Conservation (phyloP, 176 grass and related monocot genomes). For the Ensete ventricosum region DNA sequence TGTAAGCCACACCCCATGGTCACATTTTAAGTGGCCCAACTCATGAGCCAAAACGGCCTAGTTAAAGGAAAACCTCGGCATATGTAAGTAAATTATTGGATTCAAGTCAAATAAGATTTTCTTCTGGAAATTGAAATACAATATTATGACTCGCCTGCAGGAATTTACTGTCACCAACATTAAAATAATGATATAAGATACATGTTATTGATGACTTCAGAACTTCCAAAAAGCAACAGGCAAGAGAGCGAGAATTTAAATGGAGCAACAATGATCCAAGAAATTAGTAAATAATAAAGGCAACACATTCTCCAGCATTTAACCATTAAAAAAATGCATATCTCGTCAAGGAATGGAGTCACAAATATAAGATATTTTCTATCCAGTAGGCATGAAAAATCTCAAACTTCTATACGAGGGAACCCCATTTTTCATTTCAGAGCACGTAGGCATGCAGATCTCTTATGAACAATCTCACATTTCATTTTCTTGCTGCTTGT, state of each 20-base stretch:
- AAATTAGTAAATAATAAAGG: neutral
- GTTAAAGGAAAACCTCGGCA: conserved; percentile 25
- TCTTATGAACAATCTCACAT: no score
- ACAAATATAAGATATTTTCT: no score
- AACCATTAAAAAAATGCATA: neutral
- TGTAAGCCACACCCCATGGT: conserved; percentile 93
- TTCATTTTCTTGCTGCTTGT: no score
- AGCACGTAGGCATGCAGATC: no score
- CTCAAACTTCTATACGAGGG: no score
- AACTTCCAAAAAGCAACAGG: neutral
- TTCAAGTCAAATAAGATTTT: neutral
- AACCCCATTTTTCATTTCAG: no score
- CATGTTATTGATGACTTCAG: neutral
- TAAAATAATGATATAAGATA: no score
- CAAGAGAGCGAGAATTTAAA: neutral
- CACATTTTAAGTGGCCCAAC: conserved; percentile 88
- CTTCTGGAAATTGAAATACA: neutral
- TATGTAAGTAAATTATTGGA: conserved; percentile 15
- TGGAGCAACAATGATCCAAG: neutral
- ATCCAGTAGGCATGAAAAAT: no score
- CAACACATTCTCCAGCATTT: neutral
- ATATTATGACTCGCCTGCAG: neutral
- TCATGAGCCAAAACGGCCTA: conserved; percentile 99
- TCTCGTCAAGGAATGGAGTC: no score
- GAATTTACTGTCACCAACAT: neutral